Conservation (phyloP, 2,329 filamentous ascomycete genomes). For the Periconia sp. region DNA sequence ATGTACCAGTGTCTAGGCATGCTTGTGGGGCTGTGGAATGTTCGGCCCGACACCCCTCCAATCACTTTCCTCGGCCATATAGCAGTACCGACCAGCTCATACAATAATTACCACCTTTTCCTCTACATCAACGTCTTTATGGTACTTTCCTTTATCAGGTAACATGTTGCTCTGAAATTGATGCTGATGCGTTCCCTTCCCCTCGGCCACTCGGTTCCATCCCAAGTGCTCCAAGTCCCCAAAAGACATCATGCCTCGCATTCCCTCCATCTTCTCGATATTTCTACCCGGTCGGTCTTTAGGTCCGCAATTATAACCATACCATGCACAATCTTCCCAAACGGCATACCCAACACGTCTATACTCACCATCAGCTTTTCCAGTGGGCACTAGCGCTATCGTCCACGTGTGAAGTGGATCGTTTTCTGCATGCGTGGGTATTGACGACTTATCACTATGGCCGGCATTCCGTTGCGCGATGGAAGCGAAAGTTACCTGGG, state of each 20-base stretch:
- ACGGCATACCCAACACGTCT: constrained; percentile 23
- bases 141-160: constrained; percentile 15
- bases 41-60: background rate
- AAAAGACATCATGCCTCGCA: constrained; percentile 3
- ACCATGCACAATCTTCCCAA: constrained; percentile 29
- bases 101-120: constrained; percentile 17
- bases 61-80: background rate
- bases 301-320: constrained; percentile 22
- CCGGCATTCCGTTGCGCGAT: constrained; percentile 21
- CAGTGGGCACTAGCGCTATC: constrained; percentile 17
- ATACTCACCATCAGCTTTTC: constrained; percentile 13
- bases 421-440: constrained; percentile 6
- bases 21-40: no score
- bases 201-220: constrained; percentile 6
- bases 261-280: constrained; percentile 12
- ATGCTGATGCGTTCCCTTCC: constrained; percentile 17
- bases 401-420: constrained; percentile 16
- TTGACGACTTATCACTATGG: background rate
- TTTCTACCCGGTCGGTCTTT: constrained; percentile 9
- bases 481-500: constrained; percentile 29
- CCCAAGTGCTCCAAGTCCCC: constrained; percentile 15
- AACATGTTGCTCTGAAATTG: constrained; percentile 5
- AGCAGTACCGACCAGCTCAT: background rate
- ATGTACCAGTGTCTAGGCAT: no score
- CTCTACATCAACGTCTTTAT: constrained; percentile 12